Evolutionary conservation across 140 eudicot genomes (phyloP).

Genomic region (Erigeron philadelphicus): DNA sequence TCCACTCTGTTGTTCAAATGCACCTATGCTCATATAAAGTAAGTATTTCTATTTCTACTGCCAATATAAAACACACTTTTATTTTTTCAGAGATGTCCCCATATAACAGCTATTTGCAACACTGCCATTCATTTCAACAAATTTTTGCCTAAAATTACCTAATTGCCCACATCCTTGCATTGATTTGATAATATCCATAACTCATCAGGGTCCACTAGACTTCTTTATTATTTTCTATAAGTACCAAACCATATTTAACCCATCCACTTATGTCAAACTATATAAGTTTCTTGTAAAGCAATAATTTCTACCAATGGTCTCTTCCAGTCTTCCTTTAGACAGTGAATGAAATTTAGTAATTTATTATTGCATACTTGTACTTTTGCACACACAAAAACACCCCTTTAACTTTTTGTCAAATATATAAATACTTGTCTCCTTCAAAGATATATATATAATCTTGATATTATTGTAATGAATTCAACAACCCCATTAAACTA

Average conservation of each 20-base stretch:
- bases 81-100: neutral
- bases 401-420: constrained; percentile 19
- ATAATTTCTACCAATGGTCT: constrained; percentile 3
- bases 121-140: neutral
- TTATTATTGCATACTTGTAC: constrained; percentile 4
- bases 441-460: neutral
- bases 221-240: constrained; percentile 8
- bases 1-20: neutral
- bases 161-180: constrained; percentile 23
- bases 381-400: neutral
- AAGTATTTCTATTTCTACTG: neutral
- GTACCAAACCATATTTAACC: constrained; percentile 6
- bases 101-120: neutral
- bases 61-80: neutral
- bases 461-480: neutral
- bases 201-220: constrained; percentile 22
- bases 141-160: neutral
- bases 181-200: constrained; percentile 3
- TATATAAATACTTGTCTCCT: constrained; percentile 5
- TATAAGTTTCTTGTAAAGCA: neutral
- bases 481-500: constrained; percentile 5
- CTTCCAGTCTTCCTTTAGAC: neutral
- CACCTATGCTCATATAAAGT: constrained; percentile 6
- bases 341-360: neutral
- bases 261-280: constrained; percentile 15